Evolutionary conservation across 345 rosid genomes (phyloP).

Genomic region (Eucalyptus pauciflora): DNA sequence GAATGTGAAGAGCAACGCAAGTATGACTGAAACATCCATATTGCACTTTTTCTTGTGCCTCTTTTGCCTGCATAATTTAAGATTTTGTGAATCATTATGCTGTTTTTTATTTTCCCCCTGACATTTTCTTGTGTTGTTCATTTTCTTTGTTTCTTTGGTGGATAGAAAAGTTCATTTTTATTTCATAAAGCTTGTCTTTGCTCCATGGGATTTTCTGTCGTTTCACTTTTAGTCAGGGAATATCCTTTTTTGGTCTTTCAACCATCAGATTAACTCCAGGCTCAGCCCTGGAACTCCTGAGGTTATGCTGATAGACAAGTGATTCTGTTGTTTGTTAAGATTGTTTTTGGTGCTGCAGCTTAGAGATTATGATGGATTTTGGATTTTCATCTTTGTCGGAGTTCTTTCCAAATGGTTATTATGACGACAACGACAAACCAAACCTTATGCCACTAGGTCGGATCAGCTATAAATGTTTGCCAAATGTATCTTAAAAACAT

Average conservation of each 20-base stretch:
- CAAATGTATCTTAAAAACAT: background rate
- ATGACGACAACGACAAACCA: background rate
- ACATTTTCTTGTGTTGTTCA: background rate
- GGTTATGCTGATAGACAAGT: background rate
- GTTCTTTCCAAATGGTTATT: background rate
- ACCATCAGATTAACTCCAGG: background rate
- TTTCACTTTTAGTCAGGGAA: background rate
- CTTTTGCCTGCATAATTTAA: background rate
- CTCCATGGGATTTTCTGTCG: background rate
- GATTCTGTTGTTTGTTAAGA: background rate
- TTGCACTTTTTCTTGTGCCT: background rate
- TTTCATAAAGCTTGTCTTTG: background rate
- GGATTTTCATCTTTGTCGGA: background rate
- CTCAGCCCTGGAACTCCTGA: background rate
- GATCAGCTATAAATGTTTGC: background rate
- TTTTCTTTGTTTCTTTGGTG: background rate
- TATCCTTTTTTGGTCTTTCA: background rate
- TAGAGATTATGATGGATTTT: fast-evolving
- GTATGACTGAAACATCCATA: background rate
- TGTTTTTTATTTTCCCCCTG: background rate
- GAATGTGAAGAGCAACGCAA: constrained; percentile 28
- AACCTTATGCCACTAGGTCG: background rate
- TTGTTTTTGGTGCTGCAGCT: background rate
- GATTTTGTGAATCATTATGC: background rate
- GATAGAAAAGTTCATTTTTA: background rate